Evolutionary conservation across 495 filamentous ascomycete species (phyloP).

Genomic region (Pyrenula massariospora): DNA sequence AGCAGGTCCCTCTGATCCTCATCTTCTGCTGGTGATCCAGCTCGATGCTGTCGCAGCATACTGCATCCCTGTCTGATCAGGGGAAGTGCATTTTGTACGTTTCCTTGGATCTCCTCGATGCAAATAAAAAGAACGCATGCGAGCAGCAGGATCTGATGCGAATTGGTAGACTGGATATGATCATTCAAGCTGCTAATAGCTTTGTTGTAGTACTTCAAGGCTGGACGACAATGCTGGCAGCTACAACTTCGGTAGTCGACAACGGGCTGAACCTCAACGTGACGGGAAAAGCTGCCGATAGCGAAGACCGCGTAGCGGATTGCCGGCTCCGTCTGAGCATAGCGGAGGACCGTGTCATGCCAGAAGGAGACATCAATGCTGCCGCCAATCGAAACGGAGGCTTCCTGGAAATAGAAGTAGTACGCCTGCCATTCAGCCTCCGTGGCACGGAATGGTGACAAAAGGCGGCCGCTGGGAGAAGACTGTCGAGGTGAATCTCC

Average conservation of each 20-base stretch:
- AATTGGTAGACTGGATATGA: slow-evolving; percentile 25
- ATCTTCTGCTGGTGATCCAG: background rate
- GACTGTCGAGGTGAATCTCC: background rate
- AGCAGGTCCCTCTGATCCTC: background rate
- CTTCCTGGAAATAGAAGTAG: slow-evolving; percentile 25
- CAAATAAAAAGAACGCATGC: slow-evolving; percentile 47
- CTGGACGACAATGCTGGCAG: slow-evolving; percentile 26
- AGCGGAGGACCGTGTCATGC: slow-evolving; percentile 41
- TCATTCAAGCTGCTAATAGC: slow-evolving; percentile 36
- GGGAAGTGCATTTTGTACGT: slow-evolving; percentile 15
- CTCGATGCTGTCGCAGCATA: background rate
- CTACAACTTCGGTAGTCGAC: background rate
- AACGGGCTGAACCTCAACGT: slow-evolving; percentile 9
- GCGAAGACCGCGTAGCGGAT: slow-evolving; percentile 46
- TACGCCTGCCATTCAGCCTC: slow-evolving; percentile 24
- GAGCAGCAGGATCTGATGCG: slow-evolving; percentile 29
- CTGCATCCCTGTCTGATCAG: slow-evolving; percentile 12
- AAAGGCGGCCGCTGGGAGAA: background rate
- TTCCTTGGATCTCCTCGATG: slow-evolving; percentile 40
- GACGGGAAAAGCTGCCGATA: slow-evolving; percentile 34
- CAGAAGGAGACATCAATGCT: slow-evolving; percentile 43
- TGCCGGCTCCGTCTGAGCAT: slow-evolving; percentile 42
- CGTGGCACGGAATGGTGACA: background rate
- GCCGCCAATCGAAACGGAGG: slow-evolving; percentile 22
- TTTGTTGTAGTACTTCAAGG: slow-evolving; percentile 28